phyloP scores from a whole-genome alignment of 2,329 filamentous ascomycete species.

The Penicillium palitans region DNA sequence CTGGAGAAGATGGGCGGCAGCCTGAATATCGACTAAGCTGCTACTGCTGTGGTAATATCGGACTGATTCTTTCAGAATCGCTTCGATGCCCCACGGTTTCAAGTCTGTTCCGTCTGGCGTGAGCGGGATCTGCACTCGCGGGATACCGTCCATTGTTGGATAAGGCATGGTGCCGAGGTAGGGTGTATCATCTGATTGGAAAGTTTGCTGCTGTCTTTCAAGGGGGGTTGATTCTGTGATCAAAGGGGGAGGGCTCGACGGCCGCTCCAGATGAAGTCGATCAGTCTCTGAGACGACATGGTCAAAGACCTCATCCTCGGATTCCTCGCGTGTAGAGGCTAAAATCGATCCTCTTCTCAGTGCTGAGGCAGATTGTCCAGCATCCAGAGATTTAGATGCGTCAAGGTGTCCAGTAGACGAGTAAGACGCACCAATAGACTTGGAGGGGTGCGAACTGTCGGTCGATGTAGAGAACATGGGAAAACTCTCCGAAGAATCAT shows the following conservation, averaged over 20 bases:
- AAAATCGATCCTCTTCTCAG: slow-evolving; percentile 21
- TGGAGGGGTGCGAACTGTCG: slow-evolving; percentile 55
- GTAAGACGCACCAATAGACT: slow-evolving; percentile 56
- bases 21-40: slow-evolving; percentile 41
- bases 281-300: slow-evolving; percentile 26
- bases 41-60: slow-evolving; percentile 42
- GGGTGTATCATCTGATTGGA: not conserved
- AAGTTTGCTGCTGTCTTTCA: slow-evolving; percentile 15
- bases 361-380: slow-evolving; percentile 19
- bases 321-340: slow-evolving; percentile 23
- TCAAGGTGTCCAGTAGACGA: slow-evolving; percentile 35
- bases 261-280: slow-evolving; percentile 47
- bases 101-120: slow-evolving; percentile 29
- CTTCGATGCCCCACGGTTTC: slow-evolving; percentile 44
- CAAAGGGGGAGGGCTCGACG: slow-evolving; percentile 39
- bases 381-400: slow-evolving; percentile 20
- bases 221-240: slow-evolving; percentile 39
- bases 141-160: slow-evolving; percentile 22
- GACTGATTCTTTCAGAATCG: slow-evolving; percentile 42
- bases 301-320: slow-evolving; percentile 27
- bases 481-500: slow-evolving; percentile 63
- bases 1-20: slow-evolving; percentile 44
- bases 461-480: slow-evolving; percentile 64
- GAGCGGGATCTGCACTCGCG: slow-evolving; percentile 35
- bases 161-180: slow-evolving; percentile 1